These are phyloP conservation scores for Magnaporthiopsis incrustans DNA, from an alignment of 2,329 filamentous ascomycete genomes.

Conservation along the genomic window DNA sequence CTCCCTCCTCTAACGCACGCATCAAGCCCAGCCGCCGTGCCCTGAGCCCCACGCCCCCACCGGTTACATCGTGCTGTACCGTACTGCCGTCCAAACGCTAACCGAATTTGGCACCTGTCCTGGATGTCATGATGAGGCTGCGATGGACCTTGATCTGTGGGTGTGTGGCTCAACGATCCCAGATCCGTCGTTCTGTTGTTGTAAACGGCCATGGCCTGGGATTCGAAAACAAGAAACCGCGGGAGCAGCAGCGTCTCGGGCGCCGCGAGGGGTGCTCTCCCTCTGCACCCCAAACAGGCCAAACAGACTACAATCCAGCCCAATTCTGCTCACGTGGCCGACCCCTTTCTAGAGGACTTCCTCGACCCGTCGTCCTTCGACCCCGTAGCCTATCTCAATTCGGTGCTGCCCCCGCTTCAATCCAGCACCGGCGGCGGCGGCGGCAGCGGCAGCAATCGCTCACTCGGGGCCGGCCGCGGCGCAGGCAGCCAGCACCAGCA, in stretches of 20 bases:
- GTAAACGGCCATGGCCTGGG: conserved; percentile 28
- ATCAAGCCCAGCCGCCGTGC: neutral
- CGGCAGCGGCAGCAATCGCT: neutral
- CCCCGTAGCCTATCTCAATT: conserved; percentile 77
- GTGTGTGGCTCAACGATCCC: neutral
- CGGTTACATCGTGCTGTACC: too few species aligned
- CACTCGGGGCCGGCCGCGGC: conserved; percentile 11
- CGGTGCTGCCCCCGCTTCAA: conserved; percentile 61
- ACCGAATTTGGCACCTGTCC: neutral
- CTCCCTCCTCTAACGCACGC: neutral
- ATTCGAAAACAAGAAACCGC: conserved; percentile 31
- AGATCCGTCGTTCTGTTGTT: neutral
- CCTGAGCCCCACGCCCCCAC: neutral
- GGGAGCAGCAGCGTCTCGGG: conserved; percentile 37
- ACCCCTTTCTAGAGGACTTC: conserved; percentile 68
- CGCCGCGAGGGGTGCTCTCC: conserved; percentile 25
- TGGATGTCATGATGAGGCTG: neutral
- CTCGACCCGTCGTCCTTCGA: conserved; percentile 72
- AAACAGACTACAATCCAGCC: conserved; percentile 31
- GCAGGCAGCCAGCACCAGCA: conserved; percentile 21
- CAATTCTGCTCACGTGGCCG: conserved; percentile 57
- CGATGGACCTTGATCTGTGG: neutral
- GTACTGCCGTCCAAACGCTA: neutral
- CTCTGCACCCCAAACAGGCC: conserved; percentile 31
- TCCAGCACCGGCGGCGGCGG: conserved; percentile 22